phyloP scores from a whole-genome alignment of 2,329 filamentous ascomycete genomes.

The Tympanopsis confertula region DNA sequence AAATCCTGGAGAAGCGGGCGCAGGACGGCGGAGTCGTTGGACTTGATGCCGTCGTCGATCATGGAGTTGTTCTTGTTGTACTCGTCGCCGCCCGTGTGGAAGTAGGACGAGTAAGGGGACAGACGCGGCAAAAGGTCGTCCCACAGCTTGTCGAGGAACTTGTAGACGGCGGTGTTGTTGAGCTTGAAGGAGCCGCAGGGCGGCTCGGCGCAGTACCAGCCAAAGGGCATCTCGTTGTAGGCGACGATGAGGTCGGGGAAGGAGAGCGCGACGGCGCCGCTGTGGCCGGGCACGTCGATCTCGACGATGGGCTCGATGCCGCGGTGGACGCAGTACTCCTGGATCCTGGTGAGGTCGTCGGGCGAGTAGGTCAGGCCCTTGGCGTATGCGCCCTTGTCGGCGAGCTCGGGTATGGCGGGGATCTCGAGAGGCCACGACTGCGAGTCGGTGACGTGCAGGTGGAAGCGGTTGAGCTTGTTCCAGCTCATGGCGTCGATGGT shows the following conservation, averaged over 20 bases:
- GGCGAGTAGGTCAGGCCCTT: constrained; percentile 56
- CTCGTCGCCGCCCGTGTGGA: constrained; percentile 83
- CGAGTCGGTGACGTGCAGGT: constrained; percentile 71
- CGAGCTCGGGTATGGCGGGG: constrained; percentile 59
- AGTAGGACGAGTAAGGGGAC: constrained; percentile 58
- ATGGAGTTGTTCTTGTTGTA: constrained; percentile 66
- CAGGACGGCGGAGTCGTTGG: constrained; percentile 52
- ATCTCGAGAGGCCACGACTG: constrained; percentile 81
- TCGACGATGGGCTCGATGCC: constrained; percentile 65
- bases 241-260: constrained; percentile 64
- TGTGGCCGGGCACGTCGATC: constrained; percentile 74
- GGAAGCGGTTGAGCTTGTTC: constrained; percentile 75
- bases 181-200: constrained; percentile 65
- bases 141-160: constrained; percentile 63
- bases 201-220: constrained; percentile 47
- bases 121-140: constrained; percentile 67
- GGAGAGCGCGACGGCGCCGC: constrained; percentile 51
- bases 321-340: constrained; percentile 57
- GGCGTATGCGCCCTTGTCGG: constrained; percentile 63
- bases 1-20: constrained; percentile 70
- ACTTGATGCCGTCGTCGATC: constrained; percentile 61
- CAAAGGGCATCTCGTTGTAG: constrained; percentile 43
- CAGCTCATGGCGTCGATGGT: constrained; percentile 67
- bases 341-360: constrained; percentile 50
- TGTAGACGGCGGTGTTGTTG: constrained; percentile 57